phyloP scores from a whole-genome alignment of 2,329 filamentous ascomycete species.

The Aspergillus aculeatus region DNA sequence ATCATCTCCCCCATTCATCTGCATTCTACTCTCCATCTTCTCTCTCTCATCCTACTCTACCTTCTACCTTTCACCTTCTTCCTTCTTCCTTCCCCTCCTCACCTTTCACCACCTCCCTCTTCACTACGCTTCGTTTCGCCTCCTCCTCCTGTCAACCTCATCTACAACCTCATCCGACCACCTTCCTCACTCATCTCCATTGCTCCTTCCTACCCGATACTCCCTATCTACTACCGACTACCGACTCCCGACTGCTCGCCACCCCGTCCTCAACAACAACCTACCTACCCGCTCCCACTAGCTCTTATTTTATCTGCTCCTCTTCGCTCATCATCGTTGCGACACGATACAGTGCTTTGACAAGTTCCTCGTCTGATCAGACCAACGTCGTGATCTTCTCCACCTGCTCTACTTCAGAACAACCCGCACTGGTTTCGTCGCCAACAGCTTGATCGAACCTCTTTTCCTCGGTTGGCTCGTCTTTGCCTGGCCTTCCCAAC shows the following conservation, averaged over 20 bases:
- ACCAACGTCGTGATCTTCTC: constrained; percentile 9
- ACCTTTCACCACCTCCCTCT: constrained; percentile 19
- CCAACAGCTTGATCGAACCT: not conserved
- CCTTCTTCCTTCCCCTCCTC: constrained; percentile 19
- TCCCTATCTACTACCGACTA: constrained; percentile 9
- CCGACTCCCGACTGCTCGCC: constrained; percentile 5
- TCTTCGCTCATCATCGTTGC: constrained; percentile 1
- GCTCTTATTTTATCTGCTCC: constrained; percentile 2
- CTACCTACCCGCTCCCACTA: constrained; percentile 3
- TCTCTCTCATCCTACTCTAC: constrained; percentile 6
- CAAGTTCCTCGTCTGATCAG: constrained; percentile 6
- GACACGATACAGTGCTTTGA: constrained; percentile 9
- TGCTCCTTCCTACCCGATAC: constrained; percentile 16
- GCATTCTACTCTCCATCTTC: constrained; percentile 11
- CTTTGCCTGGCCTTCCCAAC: constrained; percentile 15
- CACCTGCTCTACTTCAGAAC: constrained; percentile 17
- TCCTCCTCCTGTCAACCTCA: constrained; percentile 13
- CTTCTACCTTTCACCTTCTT: constrained; percentile 6
- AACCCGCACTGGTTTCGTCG: constrained; percentile 17
- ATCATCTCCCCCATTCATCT: not conserved
- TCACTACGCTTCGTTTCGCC: constrained; percentile 19
- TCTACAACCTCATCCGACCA: constrained; percentile 14
- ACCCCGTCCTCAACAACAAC: constrained; percentile 4
- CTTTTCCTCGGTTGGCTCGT: constrained; percentile 12
- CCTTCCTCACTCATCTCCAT: constrained; percentile 13